Base-by-base conservation (phyloP, 148 eudicot species). In the Silene uniflora region DNA sequence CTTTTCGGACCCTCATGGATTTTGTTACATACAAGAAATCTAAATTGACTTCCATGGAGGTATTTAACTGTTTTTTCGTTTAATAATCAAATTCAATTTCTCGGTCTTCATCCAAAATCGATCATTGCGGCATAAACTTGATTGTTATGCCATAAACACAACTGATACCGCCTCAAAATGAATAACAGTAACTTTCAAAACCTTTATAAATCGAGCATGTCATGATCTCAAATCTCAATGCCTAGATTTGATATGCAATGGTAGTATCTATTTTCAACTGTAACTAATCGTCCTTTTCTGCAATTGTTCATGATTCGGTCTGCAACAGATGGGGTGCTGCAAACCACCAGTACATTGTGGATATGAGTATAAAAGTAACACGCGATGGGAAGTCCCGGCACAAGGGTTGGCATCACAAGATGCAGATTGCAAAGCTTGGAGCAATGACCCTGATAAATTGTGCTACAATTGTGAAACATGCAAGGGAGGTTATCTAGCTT, bases 311-410 rank as follows among this genome's bases (percentile, higher is more conserved):
- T 52, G 1, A 46, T 69, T 35, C 62, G 5, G 12, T 72, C 47
- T 56, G 79, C 14, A 9, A 39, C 80, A 85, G 88, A 17, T 61
- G 17, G 85, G 81, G 52, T 85, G 88, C 63, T 85, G 88, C 76
- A 83, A 85, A 78, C 88, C 88, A 46, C 84, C 82, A 5, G 39
- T 18, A 5, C 62, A 72, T 39, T 85, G 88, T 69, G 88, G 88
- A 42, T 85, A 70, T 35, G 77, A 58, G 75, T 80, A 67, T 14
- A 18, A 74, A 61, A 77, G 63, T 56, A 67, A 69, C 19, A 73
- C 83, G 17, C 16, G 12, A 0, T 85, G 88, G 88, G 35, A 68
- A 10, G 42, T 69, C 2, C 88, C 85, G 6, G 73, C 39, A 16
- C 69, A 71, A 8, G 85, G 82, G 23, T 22, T 75, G 46, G 62